A percentile compares a stretch with the other conserved stretches of the same genome.
Conservation (phyloP, 371 early-diverging fungal genomes). For the Apophysomyces elegans region DNA sequence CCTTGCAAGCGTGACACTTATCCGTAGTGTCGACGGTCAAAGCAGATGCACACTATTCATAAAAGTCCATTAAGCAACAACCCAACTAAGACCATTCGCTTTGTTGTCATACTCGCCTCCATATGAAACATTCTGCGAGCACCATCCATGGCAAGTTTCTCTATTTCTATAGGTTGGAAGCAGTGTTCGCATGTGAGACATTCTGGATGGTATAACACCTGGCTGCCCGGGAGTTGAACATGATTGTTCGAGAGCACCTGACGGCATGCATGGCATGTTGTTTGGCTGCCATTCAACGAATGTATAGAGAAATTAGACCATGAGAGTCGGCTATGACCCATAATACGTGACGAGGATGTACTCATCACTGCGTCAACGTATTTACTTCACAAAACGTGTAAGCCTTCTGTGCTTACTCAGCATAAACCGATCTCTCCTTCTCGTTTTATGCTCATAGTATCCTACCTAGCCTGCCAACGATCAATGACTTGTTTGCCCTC, state of each 20-base stretch:
- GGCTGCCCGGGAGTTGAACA: conserved; percentile 35
- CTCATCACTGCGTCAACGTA: conserved; percentile 25
- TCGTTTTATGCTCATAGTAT: neutral
- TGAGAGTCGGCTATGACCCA: neutral
- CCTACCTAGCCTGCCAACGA: conserved; percentile 37
- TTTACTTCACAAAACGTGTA: conserved; percentile 11
- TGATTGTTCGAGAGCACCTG: conserved; percentile 36
- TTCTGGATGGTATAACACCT: conserved; percentile 37
- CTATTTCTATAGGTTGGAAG: conserved; percentile 32
- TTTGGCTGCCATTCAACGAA: neutral
- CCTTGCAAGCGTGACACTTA: conserved; percentile 25
- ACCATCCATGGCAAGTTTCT: conserved; percentile 35
- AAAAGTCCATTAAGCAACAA: neutral
- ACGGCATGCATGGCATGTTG: conserved; percentile 33
- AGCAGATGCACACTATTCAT: conserved; percentile 23
- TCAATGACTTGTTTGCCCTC: conserved; percentile 16
- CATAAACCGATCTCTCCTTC: neutral
- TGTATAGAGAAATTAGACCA: too few species aligned
- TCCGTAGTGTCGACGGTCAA: neutral
- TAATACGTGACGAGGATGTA: conserved; percentile 11
- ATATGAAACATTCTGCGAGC: conserved; percentile 37
- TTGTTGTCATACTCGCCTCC: conserved; percentile 22
- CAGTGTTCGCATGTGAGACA: conserved; percentile 44
- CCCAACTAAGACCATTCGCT: neutral
- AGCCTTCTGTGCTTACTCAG: too few species aligned